Base-by-base conservation (phyloP, 1,284 basidiomycete species). In the Hemileia vastatrix region DNA sequence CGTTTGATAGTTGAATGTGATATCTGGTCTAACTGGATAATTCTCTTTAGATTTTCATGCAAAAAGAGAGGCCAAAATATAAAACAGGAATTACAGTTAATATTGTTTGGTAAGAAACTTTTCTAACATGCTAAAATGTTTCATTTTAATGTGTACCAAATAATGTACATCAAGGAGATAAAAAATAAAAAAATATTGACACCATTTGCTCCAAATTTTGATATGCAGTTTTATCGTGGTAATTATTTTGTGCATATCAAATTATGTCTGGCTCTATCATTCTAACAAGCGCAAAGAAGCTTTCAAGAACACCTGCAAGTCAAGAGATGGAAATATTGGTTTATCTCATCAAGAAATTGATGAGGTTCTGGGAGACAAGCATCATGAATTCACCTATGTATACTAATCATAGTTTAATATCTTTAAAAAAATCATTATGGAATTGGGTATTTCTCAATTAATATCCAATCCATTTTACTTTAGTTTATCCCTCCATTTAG, bases 321-420 rank as follows among this genome's bases (percentile, higher is more conserved):
- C 15, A 31, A 48, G 3, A 54, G n/a, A 62, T 50, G 52, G 40
- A 36, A 24, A 27, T 15, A 19, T 48, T 9, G 45, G 47, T 19
- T n/a, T 33, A 24, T 15, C 44, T 36, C 21, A 62, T 19, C 31
- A 44, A 18, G 44, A 44, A 2, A 31, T 47, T 21, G 33, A 45
- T 4, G 15, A 32, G 15, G 53, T 48, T 31, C 47, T 62, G 19
- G 59, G 59, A 11, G 59, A 62, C 43, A 23, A 53, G 24, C 59
- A 62, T 43, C 59, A 51, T 3, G 59, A 62, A 33, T 62, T 62
- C 21, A 50, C 27, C n/a, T 62, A 62, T 47, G 52, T 45, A 6
- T 62, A 62, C 43, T 62, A 50, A 32, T 27, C n/a, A n/a, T 45
- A 18, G 44, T 18, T 45, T n/a, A n/a, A n/a, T n/a, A n/a, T n/a